Evolutionary conservation across 495 filamentous ascomycete species (phyloP).

Genomic region (Collariella sp.): DNA sequence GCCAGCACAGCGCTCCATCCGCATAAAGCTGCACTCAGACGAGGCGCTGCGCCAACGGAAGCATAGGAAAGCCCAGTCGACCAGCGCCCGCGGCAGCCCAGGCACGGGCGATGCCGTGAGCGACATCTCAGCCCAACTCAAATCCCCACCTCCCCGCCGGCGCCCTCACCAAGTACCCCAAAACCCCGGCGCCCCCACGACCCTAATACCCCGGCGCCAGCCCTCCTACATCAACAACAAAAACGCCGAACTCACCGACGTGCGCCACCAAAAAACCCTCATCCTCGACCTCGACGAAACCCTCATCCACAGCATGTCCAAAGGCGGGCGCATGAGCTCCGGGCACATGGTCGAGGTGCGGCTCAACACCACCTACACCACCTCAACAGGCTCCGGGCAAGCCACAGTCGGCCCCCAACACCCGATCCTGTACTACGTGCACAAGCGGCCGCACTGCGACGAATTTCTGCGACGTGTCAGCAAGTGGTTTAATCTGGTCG

Average conservation of each 20-base stretch:
- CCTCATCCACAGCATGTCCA: constrained; percentile 92
- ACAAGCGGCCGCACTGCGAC: constrained; percentile 94
- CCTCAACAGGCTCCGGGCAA: constrained; percentile 55
- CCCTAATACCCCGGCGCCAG: constrained; percentile 80
- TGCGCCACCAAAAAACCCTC: constrained; percentile 70
- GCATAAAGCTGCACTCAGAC: constrained; percentile 85
- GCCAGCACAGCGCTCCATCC: constrained; percentile 69
- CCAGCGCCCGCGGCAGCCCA: constrained; percentile 23
- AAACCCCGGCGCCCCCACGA: constrained; percentile 76
- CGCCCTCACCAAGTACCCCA: constrained; percentile 79
- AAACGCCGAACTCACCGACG: constrained; percentile 34
- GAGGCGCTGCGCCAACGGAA: constrained; percentile 57
- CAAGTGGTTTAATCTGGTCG: constrained; percentile 97
- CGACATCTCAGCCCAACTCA: constrained; percentile 51
- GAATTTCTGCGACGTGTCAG: constrained; percentile 86
- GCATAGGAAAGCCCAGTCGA: constrained; percentile 43
- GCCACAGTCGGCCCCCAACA: constrained; percentile 73
- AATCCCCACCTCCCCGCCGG: constrained; percentile 85
- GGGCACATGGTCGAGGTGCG: constrained; percentile 99
- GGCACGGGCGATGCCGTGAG: not conserved
- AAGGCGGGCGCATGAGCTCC: constrained; percentile 88
- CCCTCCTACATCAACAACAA: constrained; percentile 61
- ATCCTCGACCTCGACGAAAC: constrained; percentile 96
- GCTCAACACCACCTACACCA: constrained; percentile 55
- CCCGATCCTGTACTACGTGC: constrained; percentile 96